Conservation (phyloP, 1,284 basidiomycete genomes). For the Coniophora puteana region DNA sequence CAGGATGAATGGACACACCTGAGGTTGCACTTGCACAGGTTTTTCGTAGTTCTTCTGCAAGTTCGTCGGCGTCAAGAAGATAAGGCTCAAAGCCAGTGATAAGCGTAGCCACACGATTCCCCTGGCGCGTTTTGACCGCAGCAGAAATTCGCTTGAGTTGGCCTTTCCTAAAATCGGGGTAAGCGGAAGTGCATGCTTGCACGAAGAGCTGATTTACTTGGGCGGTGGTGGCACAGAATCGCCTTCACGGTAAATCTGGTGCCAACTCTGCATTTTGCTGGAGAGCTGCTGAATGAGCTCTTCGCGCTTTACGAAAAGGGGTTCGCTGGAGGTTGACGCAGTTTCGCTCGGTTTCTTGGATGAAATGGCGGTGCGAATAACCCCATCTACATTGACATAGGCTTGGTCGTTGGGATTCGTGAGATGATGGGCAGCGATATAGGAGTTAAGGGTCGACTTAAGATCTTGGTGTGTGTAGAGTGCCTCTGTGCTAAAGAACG, state of each 20-base stretch:
- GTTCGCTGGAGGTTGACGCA: slow-evolving; percentile 26
- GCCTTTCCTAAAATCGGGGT: slow-evolving; percentile 60
- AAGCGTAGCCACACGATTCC: slow-evolving; percentile 73
- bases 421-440: slow-evolving; percentile 59
- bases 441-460: slow-evolving; percentile 53
- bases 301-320: slow-evolving; percentile 65
- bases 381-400: slow-evolving; percentile 59
- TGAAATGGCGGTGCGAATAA: slow-evolving; percentile 46
- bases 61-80: slow-evolving; percentile 60
- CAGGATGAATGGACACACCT: slow-evolving; percentile 37
- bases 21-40: slow-evolving; percentile 77
- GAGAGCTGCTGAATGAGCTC: slow-evolving; percentile 54
- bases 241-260: slow-evolving; percentile 52
- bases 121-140: slow-evolving; percentile 67
- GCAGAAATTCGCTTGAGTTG: slow-evolving; percentile 66
- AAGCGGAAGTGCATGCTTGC: slow-evolving; percentile 6
- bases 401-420: slow-evolving; percentile 64
- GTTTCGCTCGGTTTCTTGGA: too few species aligned
- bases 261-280: slow-evolving; percentile 71
- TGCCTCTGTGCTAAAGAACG: slow-evolving; percentile 39
- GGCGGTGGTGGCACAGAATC: slow-evolving; percentile 36
- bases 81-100: slow-evolving; percentile 79
- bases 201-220: too few species aligned
- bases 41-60: slow-evolving; percentile 78
- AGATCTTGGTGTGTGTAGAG: slow-evolving; percentile 57